A percentile compares a stretch with the other conserved stretches of the same genome.
Conservation (phyloP, 345 rosid genomes). For the Trapa bicornis region DNA sequence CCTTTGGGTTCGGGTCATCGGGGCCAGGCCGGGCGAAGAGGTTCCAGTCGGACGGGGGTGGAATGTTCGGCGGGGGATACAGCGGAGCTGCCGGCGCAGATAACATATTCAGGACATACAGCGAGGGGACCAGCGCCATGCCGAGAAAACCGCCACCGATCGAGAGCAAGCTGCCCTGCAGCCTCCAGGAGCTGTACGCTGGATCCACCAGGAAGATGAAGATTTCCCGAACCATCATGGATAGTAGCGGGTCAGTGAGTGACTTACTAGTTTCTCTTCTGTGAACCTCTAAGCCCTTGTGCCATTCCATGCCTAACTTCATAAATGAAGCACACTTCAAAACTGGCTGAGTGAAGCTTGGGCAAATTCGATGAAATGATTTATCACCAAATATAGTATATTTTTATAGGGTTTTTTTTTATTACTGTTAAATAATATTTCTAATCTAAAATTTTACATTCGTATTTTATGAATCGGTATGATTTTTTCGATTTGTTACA, state of each 20-base stretch:
- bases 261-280: not conserved
- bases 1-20: slow-evolving; percentile 67
- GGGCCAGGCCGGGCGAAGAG: slow-evolving; percentile 59
- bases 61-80: slow-evolving; percentile 42
- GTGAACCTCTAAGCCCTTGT: not conserved
- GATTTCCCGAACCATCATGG: slow-evolving; percentile 79
- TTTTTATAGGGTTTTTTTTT: no score
- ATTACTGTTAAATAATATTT: no score
- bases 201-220: slow-evolving; percentile 98
- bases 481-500: no score
- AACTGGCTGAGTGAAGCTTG: no score
- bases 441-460: no score
- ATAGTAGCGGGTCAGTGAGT: slow-evolving; percentile 44
- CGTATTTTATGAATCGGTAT: no score
- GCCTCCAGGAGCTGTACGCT: slow-evolving; percentile 68
- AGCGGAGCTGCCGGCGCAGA: slow-evolving; percentile 20
- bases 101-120: slow-evolving; percentile 50
- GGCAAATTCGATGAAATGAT: no score
- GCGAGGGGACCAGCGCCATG: slow-evolving; percentile 29
- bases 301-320: no score
- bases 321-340: no score
- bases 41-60: slow-evolving; percentile 73
- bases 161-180: slow-evolving; percentile 86
- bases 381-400: no score
- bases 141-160: slow-evolving; percentile 79